Evolutionary conservation across 2,329 filamentous ascomycete genomes (phyloP).

Genomic region (Aspergillus alliaceus): DNA sequence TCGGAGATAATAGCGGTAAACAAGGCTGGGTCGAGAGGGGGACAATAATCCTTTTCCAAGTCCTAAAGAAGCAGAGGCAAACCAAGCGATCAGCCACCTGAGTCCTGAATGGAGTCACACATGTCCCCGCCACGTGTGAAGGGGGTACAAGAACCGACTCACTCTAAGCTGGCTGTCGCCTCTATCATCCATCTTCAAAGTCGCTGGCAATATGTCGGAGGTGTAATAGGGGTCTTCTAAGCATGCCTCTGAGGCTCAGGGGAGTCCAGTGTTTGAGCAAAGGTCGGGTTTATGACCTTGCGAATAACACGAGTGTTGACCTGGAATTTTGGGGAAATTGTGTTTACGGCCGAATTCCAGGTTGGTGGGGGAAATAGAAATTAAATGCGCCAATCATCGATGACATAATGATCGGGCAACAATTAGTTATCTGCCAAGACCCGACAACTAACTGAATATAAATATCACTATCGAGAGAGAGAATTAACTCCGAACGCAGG

Average conservation of each 20-base stretch:
- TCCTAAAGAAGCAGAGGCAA: slow-evolving; percentile 26
- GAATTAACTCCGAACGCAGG: no score
- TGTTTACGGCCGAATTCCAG: background rate
- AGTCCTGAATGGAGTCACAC: background rate
- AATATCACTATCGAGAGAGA: background rate
- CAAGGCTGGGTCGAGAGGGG: slow-evolving; percentile 73
- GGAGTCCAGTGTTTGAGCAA: background rate
- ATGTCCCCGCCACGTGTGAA: background rate
- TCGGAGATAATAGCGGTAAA: slow-evolving; percentile 75
- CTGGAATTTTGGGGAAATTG: background rate
- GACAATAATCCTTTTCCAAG: slow-evolving; percentile 68
- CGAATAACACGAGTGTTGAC: background rate
- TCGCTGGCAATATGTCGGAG: slow-evolving; percentile 16
- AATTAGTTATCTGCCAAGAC: background rate
- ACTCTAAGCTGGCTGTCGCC: slow-evolving; percentile 14
- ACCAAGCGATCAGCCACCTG: background rate
- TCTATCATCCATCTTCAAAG: slow-evolving; percentile 25
- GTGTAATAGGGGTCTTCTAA: slow-evolving; percentile 10
- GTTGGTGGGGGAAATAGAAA: background rate
- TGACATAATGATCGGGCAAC: background rate
- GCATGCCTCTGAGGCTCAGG: slow-evolving; percentile 17
- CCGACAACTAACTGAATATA: background rate
- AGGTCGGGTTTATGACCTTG: background rate
- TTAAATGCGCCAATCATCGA: background rate
- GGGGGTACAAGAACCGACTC: slow-evolving; percentile 10